A percentile compares a stretch with the other conserved stretches of the same genome.
phyloP scores from a whole-genome alignment of 1,284 basidiomycete genomes.

The Marasmius fiardii region DNA sequence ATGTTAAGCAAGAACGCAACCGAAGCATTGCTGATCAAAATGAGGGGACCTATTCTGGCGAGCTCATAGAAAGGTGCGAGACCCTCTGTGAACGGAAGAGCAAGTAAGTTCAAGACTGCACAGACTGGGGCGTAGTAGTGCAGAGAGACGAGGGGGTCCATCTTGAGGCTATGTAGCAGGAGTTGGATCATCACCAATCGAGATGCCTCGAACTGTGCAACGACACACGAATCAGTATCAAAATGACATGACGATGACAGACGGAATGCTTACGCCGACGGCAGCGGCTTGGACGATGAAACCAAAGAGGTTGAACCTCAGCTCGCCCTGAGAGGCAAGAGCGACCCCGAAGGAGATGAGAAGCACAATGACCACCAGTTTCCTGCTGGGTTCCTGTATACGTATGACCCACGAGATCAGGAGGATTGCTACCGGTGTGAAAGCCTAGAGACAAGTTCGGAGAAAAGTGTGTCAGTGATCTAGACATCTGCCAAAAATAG shows the following conservation, averaged over 20 bases:
- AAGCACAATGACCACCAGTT: slow-evolving; percentile 80
- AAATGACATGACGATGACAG: slow-evolving; percentile 4
- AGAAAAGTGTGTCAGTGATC: neutral
- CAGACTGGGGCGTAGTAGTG: slow-evolving; percentile 98
- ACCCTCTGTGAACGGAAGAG: slow-evolving; percentile 90
- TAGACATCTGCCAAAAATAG: neutral
- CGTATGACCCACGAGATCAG: slow-evolving; percentile 91
- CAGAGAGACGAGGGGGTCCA: slow-evolving; percentile 94
- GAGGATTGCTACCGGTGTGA: slow-evolving; percentile 94
- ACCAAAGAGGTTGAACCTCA: slow-evolving; percentile 82
- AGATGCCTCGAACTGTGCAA: slow-evolving; percentile 73
- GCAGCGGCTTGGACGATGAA: slow-evolving; percentile 85
- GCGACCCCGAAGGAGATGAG: slow-evolving; percentile 93
- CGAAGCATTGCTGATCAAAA: slow-evolving; percentile 82
- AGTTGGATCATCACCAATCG: slow-evolving; percentile 97
- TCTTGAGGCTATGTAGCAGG: slow-evolving; percentile 92
- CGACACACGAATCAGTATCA: neutral
- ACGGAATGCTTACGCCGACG: slow-evolving; percentile 56
- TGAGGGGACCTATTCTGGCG: slow-evolving; percentile 66
- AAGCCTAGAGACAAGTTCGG: slow-evolving; percentile 59
- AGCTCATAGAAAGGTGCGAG: slow-evolving; percentile 83
- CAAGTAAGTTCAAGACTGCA: slow-evolving; percentile 81
- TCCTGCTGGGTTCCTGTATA: slow-evolving; percentile 84
- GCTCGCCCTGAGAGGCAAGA: slow-evolving; percentile 84
- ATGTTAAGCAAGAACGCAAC: slow-evolving; percentile 92